A percentile compares a stretch with the other conserved stretches of the same genome.
These are phyloP conservation scores for Pichia scutulata DNA, from an alignment of 805 yeast species.

Conservation along the genomic window DNA sequence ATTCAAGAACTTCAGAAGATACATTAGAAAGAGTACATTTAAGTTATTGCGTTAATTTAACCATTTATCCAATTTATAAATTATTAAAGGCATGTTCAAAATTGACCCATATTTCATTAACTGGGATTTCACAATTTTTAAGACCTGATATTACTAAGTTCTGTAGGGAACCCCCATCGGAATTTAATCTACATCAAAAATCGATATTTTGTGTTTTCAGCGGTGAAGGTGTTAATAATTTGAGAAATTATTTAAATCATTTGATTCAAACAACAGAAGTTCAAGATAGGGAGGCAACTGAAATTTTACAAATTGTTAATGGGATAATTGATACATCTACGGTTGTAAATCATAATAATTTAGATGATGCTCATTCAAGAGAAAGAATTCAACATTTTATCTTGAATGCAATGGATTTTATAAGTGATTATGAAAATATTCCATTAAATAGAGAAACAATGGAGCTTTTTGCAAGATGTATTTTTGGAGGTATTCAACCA, in stretches of 20 bases:
- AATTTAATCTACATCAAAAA: conserved; percentile 80
- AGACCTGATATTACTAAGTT: conserved; percentile 76
- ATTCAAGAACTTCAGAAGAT: conserved; percentile 52
- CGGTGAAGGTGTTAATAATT: conserved; percentile 75
- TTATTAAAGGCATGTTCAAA: conserved; percentile 75
- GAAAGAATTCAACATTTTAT: conserved; percentile 24
- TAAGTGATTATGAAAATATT: conserved; percentile 23
- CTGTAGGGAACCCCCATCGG: conserved; percentile 90
- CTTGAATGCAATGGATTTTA: conserved; percentile 22
- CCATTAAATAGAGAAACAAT: conserved; percentile 18
- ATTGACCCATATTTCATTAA: conserved; percentile 81
- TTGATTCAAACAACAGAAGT: conserved; percentile 27
- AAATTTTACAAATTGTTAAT: conserved; percentile 24
- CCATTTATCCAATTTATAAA: conserved; percentile 68
- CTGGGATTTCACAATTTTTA: conserved; percentile 87
- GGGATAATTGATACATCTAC: conserved; percentile 20
- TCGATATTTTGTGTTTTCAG: conserved; percentile 87
- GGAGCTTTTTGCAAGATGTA: conserved; percentile 26
- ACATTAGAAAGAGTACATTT: conserved; percentile 88
- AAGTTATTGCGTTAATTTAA: conserved; percentile 78
- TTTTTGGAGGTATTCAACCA: conserved; percentile 24
- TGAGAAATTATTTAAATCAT: conserved; percentile 57
- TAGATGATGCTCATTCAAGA: conserved; percentile 18
- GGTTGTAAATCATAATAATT: conserved; percentile 13
- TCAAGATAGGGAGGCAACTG: conserved; percentile 26